Evolutionary conservation across 805 yeast genomes (phyloP).

Genomic region (Saturnispora galanensis): DNA sequence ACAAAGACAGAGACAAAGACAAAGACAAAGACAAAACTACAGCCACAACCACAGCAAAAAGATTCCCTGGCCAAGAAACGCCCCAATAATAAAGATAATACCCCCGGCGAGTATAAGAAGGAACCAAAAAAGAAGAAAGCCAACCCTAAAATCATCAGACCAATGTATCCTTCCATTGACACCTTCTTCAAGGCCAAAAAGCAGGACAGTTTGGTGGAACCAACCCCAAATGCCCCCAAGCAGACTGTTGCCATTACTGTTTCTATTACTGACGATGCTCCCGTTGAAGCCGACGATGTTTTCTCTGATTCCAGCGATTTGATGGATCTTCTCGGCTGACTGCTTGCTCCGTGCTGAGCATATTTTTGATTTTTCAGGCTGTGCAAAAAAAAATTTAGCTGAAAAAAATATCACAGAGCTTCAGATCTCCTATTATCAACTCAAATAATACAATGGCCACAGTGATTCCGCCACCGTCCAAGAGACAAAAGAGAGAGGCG

Average conservation of each 20-base stretch:
- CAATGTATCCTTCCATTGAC: conserved; percentile 7
- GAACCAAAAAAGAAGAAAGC: background rate
- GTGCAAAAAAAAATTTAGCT: conserved; percentile 5
- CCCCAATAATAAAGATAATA: too few species aligned
- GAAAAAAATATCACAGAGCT: background rate
- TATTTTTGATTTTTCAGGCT: conserved; percentile 1
- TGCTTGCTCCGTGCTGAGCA: background rate
- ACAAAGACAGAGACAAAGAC: background rate
- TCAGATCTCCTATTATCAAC: background rate
- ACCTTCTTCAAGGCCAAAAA: conserved; percentile 3
- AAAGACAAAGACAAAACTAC: background rate
- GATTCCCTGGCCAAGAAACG: background rate
- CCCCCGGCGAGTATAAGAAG: background rate
- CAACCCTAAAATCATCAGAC: background rate
- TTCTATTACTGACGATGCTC: background rate
- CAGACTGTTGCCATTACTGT: background rate
- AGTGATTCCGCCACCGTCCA: conserved; percentile 84
- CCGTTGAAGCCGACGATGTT: background rate
- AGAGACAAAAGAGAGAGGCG: conserved; percentile 75
- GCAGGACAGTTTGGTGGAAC: background rate
- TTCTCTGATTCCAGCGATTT: background rate
- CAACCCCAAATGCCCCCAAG: background rate
- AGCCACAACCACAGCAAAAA: too few species aligned
- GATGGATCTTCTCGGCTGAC: background rate
- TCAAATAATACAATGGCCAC: conserved; percentile 60